These are phyloP conservation scores for Parietaria judaica DNA, from an alignment of 306 rosid species.

Conservation along the genomic window DNA sequence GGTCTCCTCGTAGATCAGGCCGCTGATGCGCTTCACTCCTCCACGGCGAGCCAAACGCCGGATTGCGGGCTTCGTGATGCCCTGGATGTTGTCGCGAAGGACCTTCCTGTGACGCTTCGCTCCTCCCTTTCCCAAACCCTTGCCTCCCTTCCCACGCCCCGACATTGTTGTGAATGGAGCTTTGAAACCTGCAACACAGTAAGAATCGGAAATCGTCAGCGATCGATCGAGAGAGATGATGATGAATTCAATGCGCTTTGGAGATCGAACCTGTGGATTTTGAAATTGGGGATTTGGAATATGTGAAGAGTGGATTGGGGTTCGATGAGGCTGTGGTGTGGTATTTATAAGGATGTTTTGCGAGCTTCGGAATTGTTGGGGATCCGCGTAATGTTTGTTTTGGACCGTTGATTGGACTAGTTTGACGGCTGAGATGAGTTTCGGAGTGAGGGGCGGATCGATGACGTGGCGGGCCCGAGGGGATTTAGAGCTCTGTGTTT, in stretches of 20 bases:
- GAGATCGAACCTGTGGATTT: no score
- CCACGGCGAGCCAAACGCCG: constrained; percentile 64
- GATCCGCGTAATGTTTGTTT: constrained; percentile 20
- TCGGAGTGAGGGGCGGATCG: constrained; percentile 14
- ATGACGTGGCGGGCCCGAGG: constrained; percentile 27
- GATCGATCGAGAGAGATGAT: background rate
- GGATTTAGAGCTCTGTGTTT: constrained; percentile 1
- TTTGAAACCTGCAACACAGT: background rate
- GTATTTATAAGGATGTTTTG: constrained; percentile 17
- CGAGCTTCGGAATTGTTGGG: background rate
- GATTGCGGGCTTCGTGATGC: constrained; percentile 59
- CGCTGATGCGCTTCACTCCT: constrained; percentile 64
- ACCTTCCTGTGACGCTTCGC: constrained; percentile 72
- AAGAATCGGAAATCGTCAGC: background rate
- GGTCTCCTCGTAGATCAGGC: constrained; percentile 61
- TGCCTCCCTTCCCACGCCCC: constrained; percentile 68
- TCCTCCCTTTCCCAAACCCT: constrained; percentile 71
- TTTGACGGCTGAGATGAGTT: constrained; percentile 11
- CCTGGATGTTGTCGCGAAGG: constrained; percentile 56
- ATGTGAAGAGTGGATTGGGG: no score
- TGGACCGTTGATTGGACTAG: constrained; percentile 12
- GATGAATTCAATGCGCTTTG: no score
- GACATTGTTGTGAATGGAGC: constrained; percentile 27
- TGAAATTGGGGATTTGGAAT: no score
- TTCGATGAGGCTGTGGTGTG: background rate